Evolutionary conservation across 768 basidiomycete species (phyloP), one percentile per base, ranked within the genome.

Genomic region (Naganishia kalamii): DNA sequence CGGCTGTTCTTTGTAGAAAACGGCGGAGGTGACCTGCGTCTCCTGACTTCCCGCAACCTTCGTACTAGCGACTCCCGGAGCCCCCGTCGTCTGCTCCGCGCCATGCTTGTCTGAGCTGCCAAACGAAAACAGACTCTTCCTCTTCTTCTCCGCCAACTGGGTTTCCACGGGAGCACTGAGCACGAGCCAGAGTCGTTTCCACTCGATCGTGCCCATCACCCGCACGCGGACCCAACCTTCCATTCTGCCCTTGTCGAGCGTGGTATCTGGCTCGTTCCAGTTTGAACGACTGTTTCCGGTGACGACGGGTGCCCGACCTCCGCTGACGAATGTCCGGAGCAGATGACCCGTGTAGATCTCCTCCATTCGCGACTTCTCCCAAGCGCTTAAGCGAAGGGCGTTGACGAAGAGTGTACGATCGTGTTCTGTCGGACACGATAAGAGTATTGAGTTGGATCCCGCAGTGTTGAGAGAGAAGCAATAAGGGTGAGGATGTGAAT

Each of bases 281-380:
- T 35, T 35, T 60, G 50, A 30, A 54, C 61, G 47, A 40, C 62
- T 60, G 51, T 57, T 49, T 30, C 30, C 57, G 17, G 47, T 29
- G 19, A 40, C 27, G 46, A 52, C 82, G 80, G 62, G 70, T 32
- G 64, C 67, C 41, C 70, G 69, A 37, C 75, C 72, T 2, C 67
- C 68, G 50, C 80, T 81, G 49, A 88, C 76, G n/a, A 84, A 88
- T 72, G 88, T 89, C 60, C 90, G 84, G 68, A 97, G 84, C 47
- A 97, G 80, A 80, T 97, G 90, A 5, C 92, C 93, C 0, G 96
- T 97, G 76, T 98, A 98, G 66, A 99, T 92, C 80, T 99, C 94
- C 78, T 96, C 91, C 17, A 97, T 82, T 46, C 92, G 86, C 0
- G 90, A 87, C 74, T 93, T 92, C 79, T 99, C 96, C 92, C 92